Percentiles rank a stretch among this genome's conserved stretches.
Evolutionary conservation across 306 rosid genomes (phyloP).

Genomic region (Pyrus betulifolia): DNA sequence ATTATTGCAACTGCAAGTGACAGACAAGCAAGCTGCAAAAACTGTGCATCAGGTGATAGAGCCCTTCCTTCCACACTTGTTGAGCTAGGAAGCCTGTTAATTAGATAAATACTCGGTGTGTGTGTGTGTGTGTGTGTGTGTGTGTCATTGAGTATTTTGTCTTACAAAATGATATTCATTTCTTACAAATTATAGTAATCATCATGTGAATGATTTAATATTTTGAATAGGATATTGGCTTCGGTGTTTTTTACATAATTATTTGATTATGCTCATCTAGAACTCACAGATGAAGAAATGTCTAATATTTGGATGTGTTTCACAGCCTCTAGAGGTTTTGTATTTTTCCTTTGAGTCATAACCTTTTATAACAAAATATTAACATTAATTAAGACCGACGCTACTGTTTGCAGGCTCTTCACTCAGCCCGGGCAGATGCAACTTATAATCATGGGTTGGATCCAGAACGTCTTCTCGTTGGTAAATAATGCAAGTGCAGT

Average conservation of each 20-base stretch:
- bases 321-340: neutral
- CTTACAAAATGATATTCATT: neutral
- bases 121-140: neutral
- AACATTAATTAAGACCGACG: neutral
- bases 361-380: neutral
- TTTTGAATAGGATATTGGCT: neutral
- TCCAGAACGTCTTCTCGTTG: neutral
- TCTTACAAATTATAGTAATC: neutral
- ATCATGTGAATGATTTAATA: neutral
- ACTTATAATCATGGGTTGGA: neutral
- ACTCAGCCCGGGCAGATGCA: neutral
- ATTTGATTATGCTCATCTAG: neutral
- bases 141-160: neutral
- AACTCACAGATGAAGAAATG: neutral
- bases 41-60: slow-evolving; percentile 71
- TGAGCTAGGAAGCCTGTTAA: neutral
- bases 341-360: neutral
- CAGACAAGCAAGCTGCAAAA: slow-evolving; percentile 79
- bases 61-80: neutral
- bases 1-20: slow-evolving; percentile 69
- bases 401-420: neutral
- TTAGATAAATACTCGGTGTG: neutral
- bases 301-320: neutral
- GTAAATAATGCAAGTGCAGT: neutral
- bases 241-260: neutral